Evolutionary conservation across 345 rosid species (phyloP).

Genomic region (Murraya koenigii): DNA sequence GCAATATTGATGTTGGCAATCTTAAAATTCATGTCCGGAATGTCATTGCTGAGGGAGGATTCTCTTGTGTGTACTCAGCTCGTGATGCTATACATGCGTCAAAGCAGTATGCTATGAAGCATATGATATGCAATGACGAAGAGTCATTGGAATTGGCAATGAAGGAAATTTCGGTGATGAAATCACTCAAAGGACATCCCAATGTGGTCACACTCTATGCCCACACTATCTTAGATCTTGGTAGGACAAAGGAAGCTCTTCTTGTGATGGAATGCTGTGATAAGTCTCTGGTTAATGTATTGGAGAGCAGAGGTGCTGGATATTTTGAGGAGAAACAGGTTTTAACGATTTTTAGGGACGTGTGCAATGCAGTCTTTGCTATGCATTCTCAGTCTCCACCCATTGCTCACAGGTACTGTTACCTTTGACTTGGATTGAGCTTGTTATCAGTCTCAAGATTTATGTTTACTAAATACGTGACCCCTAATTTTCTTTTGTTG

Average conservation of each 20-base stretch:
- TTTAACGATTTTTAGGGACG: constrained; percentile 73
- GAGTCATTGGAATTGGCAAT: constrained; percentile 69
- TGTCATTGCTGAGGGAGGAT: constrained; percentile 93
- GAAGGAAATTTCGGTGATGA: constrained; percentile 86
- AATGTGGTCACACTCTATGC: constrained; percentile 70
- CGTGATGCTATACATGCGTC: constrained; percentile 63
- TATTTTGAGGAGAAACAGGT: constrained; percentile 87
- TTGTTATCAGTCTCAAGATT: background rate
- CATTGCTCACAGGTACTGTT: constrained; percentile 78
- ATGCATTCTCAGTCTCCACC: constrained; percentile 94
- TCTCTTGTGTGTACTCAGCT: constrained; percentile 88
- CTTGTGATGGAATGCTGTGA: constrained; percentile 94
- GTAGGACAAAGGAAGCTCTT: constrained; percentile 91
- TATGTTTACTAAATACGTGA: background rate
- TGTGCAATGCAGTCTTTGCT: constrained; percentile 91
- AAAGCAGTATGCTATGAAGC: constrained; percentile 92
- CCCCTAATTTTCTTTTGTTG: background rate
- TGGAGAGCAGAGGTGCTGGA: constrained; percentile 82
- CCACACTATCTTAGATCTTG: constrained; percentile 75
- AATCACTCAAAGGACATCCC: constrained; percentile 85
- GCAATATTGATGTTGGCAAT: constrained; percentile 69
- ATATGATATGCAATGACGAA: constrained; percentile 86
- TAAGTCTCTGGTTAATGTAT: constrained; percentile 73
- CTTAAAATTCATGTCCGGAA: constrained; percentile 71
- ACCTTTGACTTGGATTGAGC: background rate